A percentile compares a stretch with the other conserved stretches of the same genome.
Conservation (phyloP, 2,329 filamentous ascomycete species). For the Verticillium longisporum region DNA sequence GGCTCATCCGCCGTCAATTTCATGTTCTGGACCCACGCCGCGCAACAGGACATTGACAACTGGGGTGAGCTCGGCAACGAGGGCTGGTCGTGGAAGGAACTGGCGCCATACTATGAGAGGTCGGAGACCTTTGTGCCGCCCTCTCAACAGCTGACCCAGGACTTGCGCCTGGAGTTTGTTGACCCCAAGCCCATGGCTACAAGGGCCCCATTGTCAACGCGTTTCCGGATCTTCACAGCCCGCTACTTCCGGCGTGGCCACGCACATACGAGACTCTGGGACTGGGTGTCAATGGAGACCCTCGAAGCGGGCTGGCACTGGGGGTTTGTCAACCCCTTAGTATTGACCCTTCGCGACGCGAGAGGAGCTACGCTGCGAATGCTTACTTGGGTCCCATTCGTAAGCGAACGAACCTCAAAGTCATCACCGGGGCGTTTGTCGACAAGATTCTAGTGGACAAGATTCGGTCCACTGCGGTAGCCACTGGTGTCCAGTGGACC, state of each 20-base stretch:
- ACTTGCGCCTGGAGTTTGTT: slow-evolving; percentile 2
- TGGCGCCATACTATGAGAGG: slow-evolving; percentile 13
- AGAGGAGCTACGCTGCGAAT: slow-evolving; percentile 16
- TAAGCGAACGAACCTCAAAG: slow-evolving; percentile 14
- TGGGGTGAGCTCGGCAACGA: slow-evolving; percentile 52
- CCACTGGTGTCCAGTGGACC: slow-evolving; percentile 12
- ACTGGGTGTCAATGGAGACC: slow-evolving; percentile 7
- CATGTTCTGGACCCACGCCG: slow-evolving; percentile 45
- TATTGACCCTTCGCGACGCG: slow-evolving; percentile 14
- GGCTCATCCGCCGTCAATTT: slow-evolving; percentile 56
- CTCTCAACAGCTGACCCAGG: not conserved
- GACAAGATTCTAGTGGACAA: slow-evolving; percentile 15
- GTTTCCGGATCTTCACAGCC: slow-evolving; percentile 2
- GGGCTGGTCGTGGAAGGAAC: slow-evolving; percentile 49
- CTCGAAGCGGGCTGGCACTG: slow-evolving; percentile 12
- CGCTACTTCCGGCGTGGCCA: slow-evolving; percentile 6
- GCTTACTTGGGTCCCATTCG: slow-evolving; percentile 14
- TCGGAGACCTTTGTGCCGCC: slow-evolving; percentile 12
- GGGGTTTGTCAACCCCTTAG: slow-evolving; percentile 10
- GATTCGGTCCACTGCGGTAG: not conserved
- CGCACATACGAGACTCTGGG: slow-evolving; percentile 10
- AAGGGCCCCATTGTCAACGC: slow-evolving; percentile 1
- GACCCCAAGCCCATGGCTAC: slow-evolving; percentile 3
- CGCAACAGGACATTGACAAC: slow-evolving; percentile 42
- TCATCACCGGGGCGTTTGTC: slow-evolving; percentile 15